These are phyloP conservation scores for Lyophyllum decastes DNA, from an alignment of 768 basidiomycete species.

Conservation along the genomic window DNA sequence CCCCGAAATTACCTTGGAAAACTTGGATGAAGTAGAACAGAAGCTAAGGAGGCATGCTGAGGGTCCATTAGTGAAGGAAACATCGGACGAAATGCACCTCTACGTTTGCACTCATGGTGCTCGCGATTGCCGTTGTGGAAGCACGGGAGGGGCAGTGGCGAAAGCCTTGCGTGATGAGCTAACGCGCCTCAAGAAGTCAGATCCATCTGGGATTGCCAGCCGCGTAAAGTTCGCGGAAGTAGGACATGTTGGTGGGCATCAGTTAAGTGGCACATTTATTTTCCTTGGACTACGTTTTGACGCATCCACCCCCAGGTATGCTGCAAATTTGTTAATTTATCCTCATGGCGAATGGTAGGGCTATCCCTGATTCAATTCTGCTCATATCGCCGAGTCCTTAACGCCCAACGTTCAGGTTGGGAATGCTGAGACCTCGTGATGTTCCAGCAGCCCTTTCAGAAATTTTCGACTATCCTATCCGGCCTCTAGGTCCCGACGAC, in stretches of 20 bases:
- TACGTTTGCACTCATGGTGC: slow-evolving; percentile 81
- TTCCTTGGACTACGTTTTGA: not conserved
- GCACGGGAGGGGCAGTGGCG: slow-evolving; percentile 59
- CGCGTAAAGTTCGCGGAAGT: slow-evolving; percentile 59
- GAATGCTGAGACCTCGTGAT: slow-evolving; percentile 56
- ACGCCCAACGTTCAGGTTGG: slow-evolving; percentile 48
- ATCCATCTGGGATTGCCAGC: slow-evolving; percentile 25
- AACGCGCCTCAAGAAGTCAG: slow-evolving; percentile 29
- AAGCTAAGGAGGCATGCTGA: slow-evolving; percentile 33
- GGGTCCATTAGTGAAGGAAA: slow-evolving; percentile 10
- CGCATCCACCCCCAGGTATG: slow-evolving; percentile 43
- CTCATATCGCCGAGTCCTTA: not conserved
- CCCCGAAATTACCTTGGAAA: slow-evolving; percentile 46
- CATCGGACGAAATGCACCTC: slow-evolving; percentile 37
- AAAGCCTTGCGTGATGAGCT: slow-evolving; percentile 57
- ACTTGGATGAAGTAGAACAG: slow-evolving; percentile 48
- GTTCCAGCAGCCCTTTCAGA: slow-evolving; percentile 54
- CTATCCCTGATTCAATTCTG: not conserved
- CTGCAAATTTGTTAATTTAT: slow-evolving; percentile 68
- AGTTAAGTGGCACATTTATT: slow-evolving; percentile 34
- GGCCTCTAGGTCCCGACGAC: slow-evolving; percentile 22
- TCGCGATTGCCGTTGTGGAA: slow-evolving; percentile 80
- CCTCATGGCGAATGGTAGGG: slow-evolving; percentile 75
- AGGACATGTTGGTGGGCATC: slow-evolving; percentile 83
- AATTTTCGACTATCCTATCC: slow-evolving; percentile 31